Percentiles rank a stretch among this genome's conserved stretches.
Evolutionary conservation across 2,329 filamentous ascomycete species (phyloP).

Genomic region (Neonectria faginata): DNA sequence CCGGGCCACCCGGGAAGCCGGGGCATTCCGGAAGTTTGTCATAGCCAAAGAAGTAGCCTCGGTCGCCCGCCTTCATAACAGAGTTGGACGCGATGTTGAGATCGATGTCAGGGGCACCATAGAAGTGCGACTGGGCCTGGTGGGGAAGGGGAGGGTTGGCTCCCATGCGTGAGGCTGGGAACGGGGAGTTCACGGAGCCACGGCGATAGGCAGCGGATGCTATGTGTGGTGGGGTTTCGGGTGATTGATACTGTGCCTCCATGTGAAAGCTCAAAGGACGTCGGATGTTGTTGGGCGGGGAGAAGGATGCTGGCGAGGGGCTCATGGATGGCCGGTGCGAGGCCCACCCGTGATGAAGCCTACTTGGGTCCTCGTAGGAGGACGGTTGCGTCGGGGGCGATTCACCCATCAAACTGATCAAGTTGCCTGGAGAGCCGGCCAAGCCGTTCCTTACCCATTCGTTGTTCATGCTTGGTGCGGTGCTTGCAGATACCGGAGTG

Average conservation of each 20-base stretch:
- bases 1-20: conserved; percentile 55
- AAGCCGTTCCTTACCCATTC: conserved; percentile 60
- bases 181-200: conserved; percentile 65
- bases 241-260: conserved; percentile 58
- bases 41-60: conserved; percentile 84
- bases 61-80: conserved; percentile 72
- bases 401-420: conserved; percentile 64
- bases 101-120: conserved; percentile 79
- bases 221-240: conserved; percentile 55
- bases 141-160: conserved; percentile 77
- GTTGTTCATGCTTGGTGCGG: conserved; percentile 59
- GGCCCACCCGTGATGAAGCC: conserved; percentile 59
- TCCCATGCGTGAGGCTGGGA: conserved; percentile 57
- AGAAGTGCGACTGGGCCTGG: conserved; percentile 81
- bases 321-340: conserved; percentile 59
- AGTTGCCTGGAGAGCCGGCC: conserved; percentile 64
- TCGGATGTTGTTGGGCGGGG: conserved; percentile 52
- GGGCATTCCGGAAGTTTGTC: conserved; percentile 72
- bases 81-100: conserved; percentile 70
- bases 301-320: conserved; percentile 58
- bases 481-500: conserved; percentile 62
- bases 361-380: conserved; percentile 62
- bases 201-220: conserved; percentile 54
- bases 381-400: conserved; percentile 66
- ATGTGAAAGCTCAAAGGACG: conserved; percentile 68